Base-by-base conservation (phyloP, 2,329 filamentous ascomycete species). In the Didymella glomerata region DNA sequence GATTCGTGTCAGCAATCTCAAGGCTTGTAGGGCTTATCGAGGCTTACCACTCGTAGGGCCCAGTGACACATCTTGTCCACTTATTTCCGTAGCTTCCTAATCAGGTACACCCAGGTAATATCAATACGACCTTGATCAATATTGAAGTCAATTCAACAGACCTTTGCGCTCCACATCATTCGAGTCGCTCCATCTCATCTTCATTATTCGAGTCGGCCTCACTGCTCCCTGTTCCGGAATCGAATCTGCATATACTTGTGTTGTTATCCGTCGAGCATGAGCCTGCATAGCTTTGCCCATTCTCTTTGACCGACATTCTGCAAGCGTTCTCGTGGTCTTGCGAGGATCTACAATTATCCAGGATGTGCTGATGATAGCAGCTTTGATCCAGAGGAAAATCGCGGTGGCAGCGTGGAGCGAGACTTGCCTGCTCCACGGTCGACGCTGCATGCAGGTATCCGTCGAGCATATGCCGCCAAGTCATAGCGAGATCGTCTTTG, bases 11-110 rank as follows among this genome's bases (percentile, higher is more conserved):
- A 66, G 51, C 36, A 48, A 50, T 32, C 11, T 41, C 28, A 34
- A 22, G 14, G 16, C 25, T 41, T 30, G 4, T 24, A 14, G 20
- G 47, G 25, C 40, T 41, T 32, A 34, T 42, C 11, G 27, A 47
- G 16, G 41, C 40, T 28, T 50, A 50, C 56, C 27, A 50, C 50
- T 36, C 55, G 60, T 22, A 70, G 47, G 3, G 55, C 44, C 68
- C 68, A 71, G 48, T 74, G 70, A 61, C 69, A 73, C 70, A 71
- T 72, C 9, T 48, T 63, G 45, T 45, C 47, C 6, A 25, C 36
- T 53, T 40, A 27, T 24, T 54, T 11, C 25, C 34, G 18, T 34
- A 32, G 20, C 32, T 13, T 36, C 7, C 6, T n/a, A 13, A 14
- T 25, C 14, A 27, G 22, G 13, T 5, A 16, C 40, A 6, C 45